These are phyloP conservation scores for Amanita fuliginea DNA, from an alignment of 768 basidiomycete species.

Conservation along the genomic window DNA sequence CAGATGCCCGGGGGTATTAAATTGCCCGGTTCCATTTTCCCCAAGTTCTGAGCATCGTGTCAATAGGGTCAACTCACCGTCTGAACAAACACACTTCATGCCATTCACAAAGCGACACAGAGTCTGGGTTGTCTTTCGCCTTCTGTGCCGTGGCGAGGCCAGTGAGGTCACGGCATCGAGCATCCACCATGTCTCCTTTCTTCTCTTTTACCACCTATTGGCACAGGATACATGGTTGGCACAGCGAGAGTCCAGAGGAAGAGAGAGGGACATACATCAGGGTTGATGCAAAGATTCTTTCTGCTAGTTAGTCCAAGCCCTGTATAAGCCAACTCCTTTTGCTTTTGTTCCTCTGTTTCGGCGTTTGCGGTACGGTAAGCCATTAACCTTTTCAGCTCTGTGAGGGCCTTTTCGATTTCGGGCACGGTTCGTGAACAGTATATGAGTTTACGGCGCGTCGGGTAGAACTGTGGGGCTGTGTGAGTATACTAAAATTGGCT, in stretches of 20 bases:
- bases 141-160: slow-evolving; percentile 75
- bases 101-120: slow-evolving; percentile 86
- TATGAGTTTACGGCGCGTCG: slow-evolving; percentile 85
- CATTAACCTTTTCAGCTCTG: slow-evolving; percentile 91
- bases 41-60: slow-evolving; percentile 52
- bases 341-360: slow-evolving; percentile 62
- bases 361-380: slow-evolving; percentile 69
- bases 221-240: neutral
- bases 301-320: slow-evolving; percentile 92
- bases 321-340: slow-evolving; percentile 73
- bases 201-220: slow-evolving; percentile 89
- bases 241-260: neutral
- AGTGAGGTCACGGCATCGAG: slow-evolving; percentile 91
- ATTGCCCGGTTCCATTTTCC: slow-evolving; percentile 69
- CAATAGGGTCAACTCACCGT: slow-evolving; percentile 1
- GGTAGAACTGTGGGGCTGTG: slow-evolving; percentile 61
- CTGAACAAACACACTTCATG: slow-evolving; percentile 63
- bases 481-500: slow-evolving; percentile 3
- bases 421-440: slow-evolving; percentile 99
- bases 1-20: slow-evolving; percentile 81
- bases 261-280: slow-evolving; percentile 49
- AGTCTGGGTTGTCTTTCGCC: slow-evolving; percentile 77
- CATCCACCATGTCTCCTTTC: slow-evolving; percentile 96
- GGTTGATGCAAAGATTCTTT: slow-evolving; percentile 94
- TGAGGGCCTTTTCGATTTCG: slow-evolving; percentile 96